Evolutionary conservation across 2,329 filamentous ascomycete species (phyloP), one percentile per base, ranked within the genome.

Genomic region (Aureobasidium vineae): DNA sequence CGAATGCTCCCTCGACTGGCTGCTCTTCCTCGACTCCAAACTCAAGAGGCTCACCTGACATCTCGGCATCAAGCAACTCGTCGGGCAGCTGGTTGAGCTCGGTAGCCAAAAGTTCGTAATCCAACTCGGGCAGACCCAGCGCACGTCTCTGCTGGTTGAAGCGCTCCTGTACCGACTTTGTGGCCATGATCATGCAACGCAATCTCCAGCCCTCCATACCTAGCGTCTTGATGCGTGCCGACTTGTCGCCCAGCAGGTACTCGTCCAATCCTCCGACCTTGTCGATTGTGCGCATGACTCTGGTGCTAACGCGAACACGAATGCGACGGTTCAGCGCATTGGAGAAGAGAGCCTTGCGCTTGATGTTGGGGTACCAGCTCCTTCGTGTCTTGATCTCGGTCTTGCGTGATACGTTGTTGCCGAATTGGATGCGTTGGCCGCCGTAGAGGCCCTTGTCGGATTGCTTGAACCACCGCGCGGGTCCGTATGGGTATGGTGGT

Each of bases 181-280:
- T 92, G 80, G 94, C 91, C 88, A 97, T 92, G 68, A 99, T 82
- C 69, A 90, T 85, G 90, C 92, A 97, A 70, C 95, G 83, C 73
- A 99, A 80, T 72, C 88, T 86, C 95, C 95, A 99, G 7, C 95
- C 95, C 70, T 89, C 89, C 63, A 94, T 87, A 5, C 95, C 95
- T 66, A 99, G 82, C 78, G 97, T 91, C 80, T 88, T 90, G 74
- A 98, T 84, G 70, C 95, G 85, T 47, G 83, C 84, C 19, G 89
- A 82, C 79, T 92, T 95, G 76, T 87, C 85, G 71, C 92, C 92
- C 49, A 97, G 82, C 53, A 99, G 82, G 79, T 99, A 99, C 74
- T 92, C 88, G 77, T 99, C 95, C 70, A 99, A 83, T 8, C 95
- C 92, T 68, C 94, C 94, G 69, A 89, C 87, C 76, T 92, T 94